Percentiles rank a stretch among this genome's conserved stretches.
These are phyloP conservation scores for Chlorella sp. DNA, from an alignment of 139 green algal genomes.

Conservation along the genomic window DNA sequence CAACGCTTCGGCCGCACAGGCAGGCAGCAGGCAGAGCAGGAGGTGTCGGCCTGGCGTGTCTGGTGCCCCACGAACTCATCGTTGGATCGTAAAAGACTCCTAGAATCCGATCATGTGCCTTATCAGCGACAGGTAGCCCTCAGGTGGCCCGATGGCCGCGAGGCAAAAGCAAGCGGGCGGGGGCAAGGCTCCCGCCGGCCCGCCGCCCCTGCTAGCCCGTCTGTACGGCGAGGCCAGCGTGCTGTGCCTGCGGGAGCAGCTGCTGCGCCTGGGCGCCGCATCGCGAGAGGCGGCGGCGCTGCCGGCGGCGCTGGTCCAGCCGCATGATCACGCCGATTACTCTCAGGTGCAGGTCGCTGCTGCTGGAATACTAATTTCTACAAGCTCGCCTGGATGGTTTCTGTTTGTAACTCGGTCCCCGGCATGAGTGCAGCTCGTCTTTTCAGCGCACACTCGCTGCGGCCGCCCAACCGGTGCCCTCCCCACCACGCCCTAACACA, in stretches of 20 bases:
- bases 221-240: conserved; percentile 32
- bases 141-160: no score
- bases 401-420: background rate
- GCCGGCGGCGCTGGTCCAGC: conserved; percentile 15
- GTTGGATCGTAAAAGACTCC: no score
- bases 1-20: no score
- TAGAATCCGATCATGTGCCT: no score
- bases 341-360: background rate
- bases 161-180: background rate
- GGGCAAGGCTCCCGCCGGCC: background rate
- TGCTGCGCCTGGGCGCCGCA: conserved; percentile 28
- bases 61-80: no score
- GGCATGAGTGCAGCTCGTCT: background rate
- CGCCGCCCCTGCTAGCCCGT: conserved; percentile 20
- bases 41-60: no score
- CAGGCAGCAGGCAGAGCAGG: no score
- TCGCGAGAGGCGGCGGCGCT: conserved; percentile 26
- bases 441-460: background rate
- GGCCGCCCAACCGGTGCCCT: background rate
- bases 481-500: background rate
- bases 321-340: conserved; percentile 38
- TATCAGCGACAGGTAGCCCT: no score
- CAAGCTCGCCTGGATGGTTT: background rate
- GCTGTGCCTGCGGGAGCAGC: conserved; percentile 23
- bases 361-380: background rate